Base-by-base conservation (phyloP, 352 stramenopile species). In the Phytophthora cryptogea region DNA sequence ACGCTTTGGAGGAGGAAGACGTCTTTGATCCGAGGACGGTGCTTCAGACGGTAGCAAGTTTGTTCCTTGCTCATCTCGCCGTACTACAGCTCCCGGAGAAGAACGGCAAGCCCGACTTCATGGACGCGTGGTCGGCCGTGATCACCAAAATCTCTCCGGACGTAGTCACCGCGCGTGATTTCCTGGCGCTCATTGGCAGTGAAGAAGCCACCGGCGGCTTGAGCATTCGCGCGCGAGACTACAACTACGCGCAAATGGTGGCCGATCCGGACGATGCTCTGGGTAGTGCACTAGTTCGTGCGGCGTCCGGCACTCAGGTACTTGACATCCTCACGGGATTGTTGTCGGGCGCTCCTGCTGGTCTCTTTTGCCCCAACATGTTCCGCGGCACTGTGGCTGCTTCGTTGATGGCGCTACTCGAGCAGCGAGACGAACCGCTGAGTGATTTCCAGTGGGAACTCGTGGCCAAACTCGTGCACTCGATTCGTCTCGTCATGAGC, bases 301-400 rank as follows among this genome's bases (percentile, higher is more conserved):
- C 78, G 10, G 77, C 80, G 2, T 88, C 76, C 7, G 76, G 77
- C 0, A 89, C 77, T 5, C 80, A 89, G 55, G 66, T 88, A 42
- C 77, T 89, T 30, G 80, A 89, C 47, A 82, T 86, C 54, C 57
- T 89, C 28, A 85, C 80, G n/a, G 80, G 51, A 16, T 59, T 90
- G 40, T 49, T 87, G n/a, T 78, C 73, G 4, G 78, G 78, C 4
- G 71, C 78, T 1, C 76, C 78, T 1, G 61, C 76, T 5, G 76
- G 76, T 42, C 59, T 78, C 9, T 90, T 88, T 59, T 80, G 76
- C 47, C 80, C 78, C 0, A 86, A 85, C 63, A 90, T 90, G 80
- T 90, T 86, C 37, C 72, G 74, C 8, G 76, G 78, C n/a, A 90
- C 78, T 40, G 66, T 78, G 32, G 48, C 76, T 4, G 74, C 72